Percentiles rank a stretch among this genome's conserved stretches.
Conservation (phyloP, 805 yeast genomes). For the Metschnikowia proteae region DNA sequence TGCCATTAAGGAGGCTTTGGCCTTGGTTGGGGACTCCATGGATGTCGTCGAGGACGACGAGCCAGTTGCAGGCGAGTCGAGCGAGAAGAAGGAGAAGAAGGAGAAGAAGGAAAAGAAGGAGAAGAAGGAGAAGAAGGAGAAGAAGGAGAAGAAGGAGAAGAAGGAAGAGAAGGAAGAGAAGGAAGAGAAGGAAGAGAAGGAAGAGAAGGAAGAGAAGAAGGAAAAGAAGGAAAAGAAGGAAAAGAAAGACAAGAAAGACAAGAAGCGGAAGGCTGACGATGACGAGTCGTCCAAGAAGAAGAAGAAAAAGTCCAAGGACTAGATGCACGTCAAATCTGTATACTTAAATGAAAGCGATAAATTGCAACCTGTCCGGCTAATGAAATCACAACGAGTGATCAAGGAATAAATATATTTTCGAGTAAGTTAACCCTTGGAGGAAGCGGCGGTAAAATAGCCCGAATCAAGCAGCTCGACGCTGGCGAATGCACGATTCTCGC, state of each 20-base stretch:
- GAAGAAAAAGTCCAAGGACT: slow-evolving; percentile 47
- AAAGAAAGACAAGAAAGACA: slow-evolving; percentile 36
- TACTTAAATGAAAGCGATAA: slow-evolving; percentile 10
- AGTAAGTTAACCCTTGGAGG: neutral
- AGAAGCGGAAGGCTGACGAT: slow-evolving; percentile 37
- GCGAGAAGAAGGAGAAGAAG: slow-evolving; percentile 16
- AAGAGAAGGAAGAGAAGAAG: slow-evolving; percentile 26
- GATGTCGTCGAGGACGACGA: slow-evolving; percentile 18
- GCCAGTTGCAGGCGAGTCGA: slow-evolving; percentile 12
- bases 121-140: slow-evolving; percentile 25
- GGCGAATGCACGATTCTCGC: neutral
- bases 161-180: slow-evolving; percentile 33
- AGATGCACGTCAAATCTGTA: slow-evolving; percentile 15
- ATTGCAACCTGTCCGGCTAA: no score
- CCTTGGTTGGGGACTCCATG: slow-evolving; percentile 48
- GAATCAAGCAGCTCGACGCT: slow-evolving; percentile 3
- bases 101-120: slow-evolving; percentile 3
- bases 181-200: slow-evolving; percentile 32
- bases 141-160: slow-evolving; percentile 29
- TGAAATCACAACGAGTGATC: no score
- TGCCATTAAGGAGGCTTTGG: slow-evolving; percentile 89
- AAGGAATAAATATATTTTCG: no score
- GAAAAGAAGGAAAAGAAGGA: slow-evolving; percentile 30
- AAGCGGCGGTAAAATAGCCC: slow-evolving; percentile 1
- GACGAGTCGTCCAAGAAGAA: slow-evolving; percentile 39